Evolutionary conservation across 2,329 filamentous ascomycete genomes (phyloP).

Genomic region (Scleromitrula shiraiana): DNA sequence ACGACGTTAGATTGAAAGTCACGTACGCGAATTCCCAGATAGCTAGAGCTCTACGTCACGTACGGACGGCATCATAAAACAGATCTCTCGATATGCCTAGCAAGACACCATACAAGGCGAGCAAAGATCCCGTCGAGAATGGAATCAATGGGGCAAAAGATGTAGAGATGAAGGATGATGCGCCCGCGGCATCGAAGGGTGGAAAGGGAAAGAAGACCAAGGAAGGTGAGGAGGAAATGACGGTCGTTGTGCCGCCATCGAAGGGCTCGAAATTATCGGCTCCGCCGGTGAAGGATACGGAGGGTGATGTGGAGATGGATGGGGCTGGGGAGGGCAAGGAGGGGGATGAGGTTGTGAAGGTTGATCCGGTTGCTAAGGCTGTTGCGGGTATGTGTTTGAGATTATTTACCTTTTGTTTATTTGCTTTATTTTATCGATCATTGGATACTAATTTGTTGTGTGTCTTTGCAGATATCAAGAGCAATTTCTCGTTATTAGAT

Average conservation of each 20-base stretch:
- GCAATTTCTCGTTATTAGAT: slow-evolving; percentile 86
- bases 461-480: slow-evolving; percentile 69
- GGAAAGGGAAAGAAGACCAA: slow-evolving; percentile 58
- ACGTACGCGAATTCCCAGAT: slow-evolving; percentile 21
- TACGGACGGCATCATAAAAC: slow-evolving; percentile 22
- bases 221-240: slow-evolving; percentile 66
- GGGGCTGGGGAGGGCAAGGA: slow-evolving; percentile 33
- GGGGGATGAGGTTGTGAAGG: slow-evolving; percentile 40
- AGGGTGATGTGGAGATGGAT: slow-evolving; percentile 66
- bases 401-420: slow-evolving; percentile 1
- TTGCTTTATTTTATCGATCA: neutral
- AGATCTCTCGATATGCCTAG: slow-evolving; percentile 49
- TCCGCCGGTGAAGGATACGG: slow-evolving; percentile 49
- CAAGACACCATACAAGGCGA: slow-evolving; percentile 60
- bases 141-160: slow-evolving; percentile 58
- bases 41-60: slow-evolving; percentile 19
- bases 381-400: slow-evolving; percentile 49
- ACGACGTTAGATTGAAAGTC: too few relatives aligned
- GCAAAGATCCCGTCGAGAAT: slow-evolving; percentile 62
- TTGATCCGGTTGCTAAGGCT: slow-evolving; percentile 53
- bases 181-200: slow-evolving; percentile 48
- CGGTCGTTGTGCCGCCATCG: slow-evolving; percentile 67
- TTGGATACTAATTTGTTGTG: slow-evolving; percentile 13
- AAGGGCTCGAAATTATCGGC: slow-evolving; percentile 54
- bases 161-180: slow-evolving; percentile 62